phyloP scores from a whole-genome alignment of 805 yeast genomes.

The Pichia phayaonensis region DNA sequence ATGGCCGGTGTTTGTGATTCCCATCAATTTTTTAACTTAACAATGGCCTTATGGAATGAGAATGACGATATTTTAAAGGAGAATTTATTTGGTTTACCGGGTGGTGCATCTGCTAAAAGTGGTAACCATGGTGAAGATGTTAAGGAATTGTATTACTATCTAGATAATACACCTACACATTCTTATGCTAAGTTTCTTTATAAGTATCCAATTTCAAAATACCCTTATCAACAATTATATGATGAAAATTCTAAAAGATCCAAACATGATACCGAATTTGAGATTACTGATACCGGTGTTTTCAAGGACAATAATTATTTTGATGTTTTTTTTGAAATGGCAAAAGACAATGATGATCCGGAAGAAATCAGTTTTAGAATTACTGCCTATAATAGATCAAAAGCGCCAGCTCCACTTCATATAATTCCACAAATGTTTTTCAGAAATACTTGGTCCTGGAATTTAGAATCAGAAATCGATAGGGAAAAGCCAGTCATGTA shows the following conservation, averaged over 20 bases:
- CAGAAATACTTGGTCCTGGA: conserved; percentile 95
- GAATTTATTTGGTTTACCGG: conserved; percentile 69
- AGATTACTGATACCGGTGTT: conserved; percentile 71
- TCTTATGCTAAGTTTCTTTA: conserved; percentile 86
- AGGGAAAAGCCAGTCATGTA: conserved; percentile 42
- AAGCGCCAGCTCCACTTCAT: conserved; percentile 81
- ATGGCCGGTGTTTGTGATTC: conserved; percentile 84
- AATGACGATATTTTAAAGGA: conserved; percentile 80
- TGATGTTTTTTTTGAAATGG: conserved; percentile 85
- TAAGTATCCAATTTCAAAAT: conserved; percentile 84
- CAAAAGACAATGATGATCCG: conserved; percentile 73
- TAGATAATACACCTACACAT: conserved; percentile 90
- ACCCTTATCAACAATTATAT: conserved; percentile 72
- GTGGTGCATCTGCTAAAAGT: conserved; percentile 59
- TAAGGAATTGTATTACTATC: conserved; percentile 74
- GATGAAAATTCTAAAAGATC: conserved; percentile 58
- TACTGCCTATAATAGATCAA: conserved; percentile 81
- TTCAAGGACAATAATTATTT: conserved; percentile 70
- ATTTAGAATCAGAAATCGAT: conserved; percentile 45
- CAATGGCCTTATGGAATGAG: conserved; percentile 90
- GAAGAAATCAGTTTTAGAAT: conserved; percentile 76
- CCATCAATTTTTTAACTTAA: conserved; percentile 65
- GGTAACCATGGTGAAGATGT: conserved; percentile 97
- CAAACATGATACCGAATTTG: conserved; percentile 68
- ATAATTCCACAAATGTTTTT: conserved; percentile 76